Evolutionary conservation across 2,329 filamentous ascomycete species (phyloP).

Genomic region (Colletotrichum phormii): DNA sequence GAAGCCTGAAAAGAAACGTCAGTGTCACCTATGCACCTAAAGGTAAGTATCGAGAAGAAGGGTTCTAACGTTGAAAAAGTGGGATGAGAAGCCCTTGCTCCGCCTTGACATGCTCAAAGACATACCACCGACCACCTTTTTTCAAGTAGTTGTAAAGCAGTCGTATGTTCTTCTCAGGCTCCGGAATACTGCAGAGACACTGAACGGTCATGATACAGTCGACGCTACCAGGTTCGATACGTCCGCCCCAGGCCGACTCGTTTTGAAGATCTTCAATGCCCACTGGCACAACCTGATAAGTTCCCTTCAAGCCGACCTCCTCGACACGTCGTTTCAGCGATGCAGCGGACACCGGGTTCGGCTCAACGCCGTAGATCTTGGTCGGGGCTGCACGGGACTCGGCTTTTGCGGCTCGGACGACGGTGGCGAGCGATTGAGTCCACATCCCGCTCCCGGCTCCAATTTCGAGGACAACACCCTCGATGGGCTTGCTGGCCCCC

Average conservation of each 20-base stretch:
- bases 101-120: slow-evolving; percentile 62
- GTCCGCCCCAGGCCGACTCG: slow-evolving; percentile 45
- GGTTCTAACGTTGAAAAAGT: slow-evolving; percentile 53
- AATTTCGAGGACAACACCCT: slow-evolving; percentile 69
- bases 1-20: slow-evolving; percentile 44
- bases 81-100: slow-evolving; percentile 47
- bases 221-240: slow-evolving; percentile 53
- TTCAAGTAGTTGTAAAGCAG: slow-evolving; percentile 61
- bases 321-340: slow-evolving; percentile 52
- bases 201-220: slow-evolving; percentile 63
- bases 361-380: slow-evolving; percentile 73
- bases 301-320: slow-evolving; percentile 56
- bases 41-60: slow-evolving; percentile 2
- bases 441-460: slow-evolving; percentile 72
- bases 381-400: slow-evolving; percentile 35
- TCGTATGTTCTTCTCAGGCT: slow-evolving; percentile 57
- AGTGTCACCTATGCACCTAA: neutral
- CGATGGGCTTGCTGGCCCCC: slow-evolving; percentile 47
- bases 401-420: slow-evolving; percentile 5
- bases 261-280: slow-evolving; percentile 62
- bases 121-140: slow-evolving; percentile 63
- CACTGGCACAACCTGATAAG: slow-evolving; percentile 66
- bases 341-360: slow-evolving; percentile 61
- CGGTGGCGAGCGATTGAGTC: slow-evolving; percentile 61
- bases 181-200: slow-evolving; percentile 65